Conservation (phyloP, 306 rosid species). For the Alnus glutinosa region DNA sequence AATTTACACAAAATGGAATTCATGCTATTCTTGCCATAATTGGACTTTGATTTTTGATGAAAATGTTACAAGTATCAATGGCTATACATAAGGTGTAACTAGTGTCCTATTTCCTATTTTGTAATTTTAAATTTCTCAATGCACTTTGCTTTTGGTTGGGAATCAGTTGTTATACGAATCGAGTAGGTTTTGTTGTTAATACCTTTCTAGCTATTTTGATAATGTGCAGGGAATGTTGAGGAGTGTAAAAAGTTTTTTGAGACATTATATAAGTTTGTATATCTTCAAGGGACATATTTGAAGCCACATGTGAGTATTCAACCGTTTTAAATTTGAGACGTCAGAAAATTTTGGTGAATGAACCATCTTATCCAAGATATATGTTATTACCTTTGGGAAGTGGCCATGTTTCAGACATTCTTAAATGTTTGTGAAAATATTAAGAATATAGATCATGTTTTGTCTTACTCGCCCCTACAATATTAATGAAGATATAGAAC, state of each 20-base stretch:
- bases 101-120: neutral
- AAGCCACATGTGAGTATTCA: conserved; percentile 83
- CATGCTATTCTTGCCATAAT: neutral
- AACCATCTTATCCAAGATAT: neutral
- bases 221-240: conserved; percentile 63
- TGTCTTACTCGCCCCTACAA: neutral
- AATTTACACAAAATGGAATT: neutral
- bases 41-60: conserved; percentile 14
- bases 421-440: neutral
- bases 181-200: conserved; percentile 2
- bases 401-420: neutral
- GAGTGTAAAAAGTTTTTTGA: conserved; percentile 71
- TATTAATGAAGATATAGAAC: neutral
- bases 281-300: conserved; percentile 89
- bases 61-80: neutral
- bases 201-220: conserved; percentile 19
- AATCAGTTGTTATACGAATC: conserved; percentile 11
- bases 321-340: conserved; percentile 23
- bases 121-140: conserved; percentile 12
- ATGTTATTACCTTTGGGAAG: neutral
- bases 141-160: conserved; percentile 8
- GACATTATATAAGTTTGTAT: conserved; percentile 74
- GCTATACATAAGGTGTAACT: neutral
- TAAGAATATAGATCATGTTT: neutral
- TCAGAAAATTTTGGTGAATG: conserved; percentile 25